phyloP scores from a whole-genome alignment of 2,329 filamentous ascomycete genomes.

The Neonectria coccinea region DNA sequence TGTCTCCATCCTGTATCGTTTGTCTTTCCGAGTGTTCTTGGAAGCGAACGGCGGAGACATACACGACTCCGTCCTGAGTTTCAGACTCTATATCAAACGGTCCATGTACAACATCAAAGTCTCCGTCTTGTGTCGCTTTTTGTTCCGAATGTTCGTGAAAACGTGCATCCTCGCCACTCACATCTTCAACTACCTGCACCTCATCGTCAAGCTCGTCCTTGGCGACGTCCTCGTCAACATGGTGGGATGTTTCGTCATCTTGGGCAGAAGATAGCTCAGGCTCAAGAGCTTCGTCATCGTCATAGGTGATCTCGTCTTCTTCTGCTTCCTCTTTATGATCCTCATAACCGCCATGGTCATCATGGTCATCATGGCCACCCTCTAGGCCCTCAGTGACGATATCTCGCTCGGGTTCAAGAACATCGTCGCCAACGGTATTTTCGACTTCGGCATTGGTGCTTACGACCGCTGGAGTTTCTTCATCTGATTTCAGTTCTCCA shows the following conservation, averaged over 20 bases:
- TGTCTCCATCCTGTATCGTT: constrained; percentile 27
- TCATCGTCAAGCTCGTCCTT: constrained; percentile 14
- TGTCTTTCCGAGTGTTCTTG: constrained; percentile 19
- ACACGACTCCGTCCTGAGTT: background rate
- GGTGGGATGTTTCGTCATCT: constrained; percentile 7
- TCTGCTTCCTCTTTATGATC: constrained; percentile 5
- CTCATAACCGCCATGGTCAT: constrained; percentile 7
- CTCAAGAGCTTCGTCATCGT: constrained; percentile 30
- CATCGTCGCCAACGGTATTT: background rate
- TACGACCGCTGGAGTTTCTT: constrained; percentile 15
- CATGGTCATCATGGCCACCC: constrained; percentile 12
- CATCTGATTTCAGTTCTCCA: constrained; percentile 19
- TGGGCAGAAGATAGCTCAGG: constrained; percentile 12
- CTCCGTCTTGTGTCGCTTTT: constrained; percentile 12
- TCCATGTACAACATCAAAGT: constrained; percentile 16
- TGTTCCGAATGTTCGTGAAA: constrained; percentile 19
- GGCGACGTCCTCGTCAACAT: constrained; percentile 20
- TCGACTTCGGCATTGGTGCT: constrained; percentile 10
- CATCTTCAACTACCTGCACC: constrained; percentile 27
- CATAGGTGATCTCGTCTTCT: constrained; percentile 35
- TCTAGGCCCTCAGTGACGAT: constrained; percentile 2
- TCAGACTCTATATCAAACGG: constrained; percentile 22
- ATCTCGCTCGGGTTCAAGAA: constrained; percentile 16
- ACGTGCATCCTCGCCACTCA: constrained; percentile 14
- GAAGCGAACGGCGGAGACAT: constrained; percentile 9